Percentiles rank a stretch among this genome's conserved stretches.
Conservation (phyloP, 139 green algal species). For the Chlamydomonas schloesseri region DNA sequence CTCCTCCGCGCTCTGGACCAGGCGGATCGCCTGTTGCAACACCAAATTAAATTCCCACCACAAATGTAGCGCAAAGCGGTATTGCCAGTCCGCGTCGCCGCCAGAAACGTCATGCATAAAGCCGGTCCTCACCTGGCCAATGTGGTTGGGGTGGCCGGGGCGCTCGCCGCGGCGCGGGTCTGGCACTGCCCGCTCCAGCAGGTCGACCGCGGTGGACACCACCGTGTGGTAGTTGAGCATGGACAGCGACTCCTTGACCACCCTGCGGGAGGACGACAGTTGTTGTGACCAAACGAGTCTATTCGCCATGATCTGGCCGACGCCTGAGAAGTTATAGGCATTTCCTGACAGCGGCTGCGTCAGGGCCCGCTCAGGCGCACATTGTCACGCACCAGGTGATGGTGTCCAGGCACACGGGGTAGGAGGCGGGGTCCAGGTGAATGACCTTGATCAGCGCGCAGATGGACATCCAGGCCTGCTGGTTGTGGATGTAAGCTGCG, state of each 20-base stretch:
- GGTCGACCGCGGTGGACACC: conserved; percentile 65
- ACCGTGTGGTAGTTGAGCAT: conserved; percentile 68
- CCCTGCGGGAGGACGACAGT: too few relatives aligned
- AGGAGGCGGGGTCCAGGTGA: conserved; percentile 75
- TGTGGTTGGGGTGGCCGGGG: conserved; percentile 27
- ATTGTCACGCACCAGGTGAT: conserved; percentile 58
- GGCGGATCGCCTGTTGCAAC: too few relatives aligned
- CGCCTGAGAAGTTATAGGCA: too few relatives aligned
- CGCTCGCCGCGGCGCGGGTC: conserved; percentile 38
- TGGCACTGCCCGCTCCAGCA: conserved; percentile 70
- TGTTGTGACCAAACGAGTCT: too few relatives aligned
- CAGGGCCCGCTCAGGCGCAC: too few relatives aligned
- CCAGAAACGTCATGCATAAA: neutral
- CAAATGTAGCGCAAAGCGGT: too few relatives aligned
- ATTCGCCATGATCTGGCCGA: too few relatives aligned
- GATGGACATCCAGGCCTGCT: conserved; percentile 87
- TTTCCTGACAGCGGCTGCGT: too few relatives aligned
- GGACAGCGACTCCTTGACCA: conserved; percentile 57
- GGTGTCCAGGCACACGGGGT: conserved; percentile 71
- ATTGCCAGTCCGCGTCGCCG: too few relatives aligned
- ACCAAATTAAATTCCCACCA: too few relatives aligned
- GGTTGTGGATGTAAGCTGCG: conserved; percentile 78
- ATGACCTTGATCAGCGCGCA: conserved; percentile 86
- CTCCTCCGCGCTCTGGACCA: conserved; percentile 39
- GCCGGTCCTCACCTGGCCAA: neutral